Base-by-base conservation (phyloP, 306 rosid genomes). In the Gynostemma pentaphyllum region DNA sequence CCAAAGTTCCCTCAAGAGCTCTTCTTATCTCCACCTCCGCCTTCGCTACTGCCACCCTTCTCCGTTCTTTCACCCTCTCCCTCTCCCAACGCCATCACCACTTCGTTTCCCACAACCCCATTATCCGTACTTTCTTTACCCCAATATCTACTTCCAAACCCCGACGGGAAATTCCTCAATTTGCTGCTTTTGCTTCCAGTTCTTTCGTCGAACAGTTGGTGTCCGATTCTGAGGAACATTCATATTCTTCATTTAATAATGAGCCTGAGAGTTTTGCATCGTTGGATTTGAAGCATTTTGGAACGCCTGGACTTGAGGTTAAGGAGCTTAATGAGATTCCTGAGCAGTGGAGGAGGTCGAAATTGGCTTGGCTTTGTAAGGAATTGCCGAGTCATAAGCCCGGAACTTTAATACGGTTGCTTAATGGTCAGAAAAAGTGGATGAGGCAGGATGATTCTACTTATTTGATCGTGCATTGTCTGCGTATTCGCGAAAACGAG, bases 371-470 rank as follows among this genome's bases (percentile, higher is more conserved):
- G 87, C 76, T 82, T 41, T 82, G 87, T 47, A 82, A 82, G 75
- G 82, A 82, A 29, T 62, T 79, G 54, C 87, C 84, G 21, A 70
- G 76, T 22, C 82, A 82, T 36, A 82, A 79, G 72, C 57, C 72
- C 10, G 84, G 80, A 4, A 76, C 87, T 7, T 42, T 82, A 32
- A 62, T 61, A 11, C 75, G 85, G 53, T 69, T 91, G 48, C 87
- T 91, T 39, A 91, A 87, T 54, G 98, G 75, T 19, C 96, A 91
- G 80, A 80, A 24, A 73, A 91, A 91, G 52, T 91, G 98, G 98
- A 29, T 87, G 77, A 80, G 71, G 69, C 96, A 87, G 34, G 84
- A 79, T 5, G 87, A 79, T 1, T 79, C 81, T 3, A 80, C 95
- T 14, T 91, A 91, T 74, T 67, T 87, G 9, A 73, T 76, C 0